Base-by-base conservation (phyloP, 108 stramenopile genomes). In the Cyclotella choctawhatcheeana region DNA sequence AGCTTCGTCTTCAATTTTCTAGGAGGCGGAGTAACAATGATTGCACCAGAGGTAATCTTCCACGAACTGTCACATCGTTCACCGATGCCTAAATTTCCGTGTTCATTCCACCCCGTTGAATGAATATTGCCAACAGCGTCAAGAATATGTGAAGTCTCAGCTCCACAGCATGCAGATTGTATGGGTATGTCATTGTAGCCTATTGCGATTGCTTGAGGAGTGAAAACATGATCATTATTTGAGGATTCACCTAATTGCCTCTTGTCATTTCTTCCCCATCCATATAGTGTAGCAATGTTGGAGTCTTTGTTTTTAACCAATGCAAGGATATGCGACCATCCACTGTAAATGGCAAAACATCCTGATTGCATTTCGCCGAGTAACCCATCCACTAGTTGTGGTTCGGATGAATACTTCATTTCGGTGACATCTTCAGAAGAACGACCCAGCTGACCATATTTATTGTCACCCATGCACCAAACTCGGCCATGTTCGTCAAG, bases 51-150 rank as follows among this genome's bases (percentile, higher is more conserved):
- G 18, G 64, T 37, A 35, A 24, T 30, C 27, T 17, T 72, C 84
- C 51, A 76, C 59, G 26, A 60, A 43, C 44, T 56, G 44, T 53
- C 29, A 0, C 74, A 67, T 67, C 72, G 24, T 27, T 34, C 33
- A 21, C 71, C 70, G 51, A 71, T 62, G 3, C 58, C 83, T 45
- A 86, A 51, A 55, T 90, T 85, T 3, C 87, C 89, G 66, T 94
- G 93, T 70, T 94, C 93, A 60, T 94, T 94, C 93, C 93, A 94
- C 10, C 93, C 93, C 44, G 81, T 84, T 16, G 82, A 71, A 56
- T 61, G 84, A 22, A 94, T 79, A 0, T 55, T 30, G 18, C 76
- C 82, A 24, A 73, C 58, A 0, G 1, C 62, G 50, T 86, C 85
- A 18, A 92, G 47, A 14, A 85, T 48, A 55, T 83, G 81, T n/a